These are phyloP conservation scores for Backusella macrospora DNA, from an alignment of 192 early-diverging fungal genomes.

Conservation along the genomic window DNA sequence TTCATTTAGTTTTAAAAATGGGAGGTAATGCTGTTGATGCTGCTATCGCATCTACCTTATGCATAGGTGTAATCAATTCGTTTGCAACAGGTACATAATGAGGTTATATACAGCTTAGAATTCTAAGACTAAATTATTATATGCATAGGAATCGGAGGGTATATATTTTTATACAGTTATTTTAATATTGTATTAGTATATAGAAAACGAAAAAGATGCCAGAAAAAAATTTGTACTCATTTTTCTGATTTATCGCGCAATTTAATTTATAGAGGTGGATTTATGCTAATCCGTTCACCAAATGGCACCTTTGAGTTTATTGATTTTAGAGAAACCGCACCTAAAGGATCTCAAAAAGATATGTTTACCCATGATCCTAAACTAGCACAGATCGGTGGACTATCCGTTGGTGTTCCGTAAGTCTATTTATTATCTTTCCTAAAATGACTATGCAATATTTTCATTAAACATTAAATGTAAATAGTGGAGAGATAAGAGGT, in stretches of 20 bases:
- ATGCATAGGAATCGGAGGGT: conserved; percentile 68
- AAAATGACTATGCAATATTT: background rate
- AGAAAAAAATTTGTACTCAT: background rate
- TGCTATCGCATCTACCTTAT: conserved; percentile 80
- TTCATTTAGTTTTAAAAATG: conserved; percentile 62
- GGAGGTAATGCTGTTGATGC: conserved; percentile 92
- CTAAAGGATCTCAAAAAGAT: conserved; percentile 62
- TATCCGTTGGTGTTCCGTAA: conserved; percentile 78
- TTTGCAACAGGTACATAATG: conserved; percentile 70
- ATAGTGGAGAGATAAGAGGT: conserved; percentile 84
- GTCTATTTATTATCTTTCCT: conserved; percentile 15
- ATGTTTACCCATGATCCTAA: conserved; percentile 81
- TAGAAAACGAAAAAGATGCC: background rate
- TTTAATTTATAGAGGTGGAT: conserved; percentile 72
- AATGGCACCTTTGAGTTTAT: conserved; percentile 68
- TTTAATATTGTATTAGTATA: background rate
- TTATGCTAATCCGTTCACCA: conserved; percentile 78
- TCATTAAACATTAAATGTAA: background rate
- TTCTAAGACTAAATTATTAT: background rate
- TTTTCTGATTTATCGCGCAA: background rate
- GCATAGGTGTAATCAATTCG: conserved; percentile 83
- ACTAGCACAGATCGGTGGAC: conserved; percentile 69
- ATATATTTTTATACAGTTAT: background rate
- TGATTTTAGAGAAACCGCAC: conserved; percentile 90
- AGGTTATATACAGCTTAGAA: background rate